Evolutionary conservation across 2,329 filamentous ascomycete species (phyloP), one percentile per base, ranked within the genome.

Genomic region (Fusarium sterilihyphosum): DNA sequence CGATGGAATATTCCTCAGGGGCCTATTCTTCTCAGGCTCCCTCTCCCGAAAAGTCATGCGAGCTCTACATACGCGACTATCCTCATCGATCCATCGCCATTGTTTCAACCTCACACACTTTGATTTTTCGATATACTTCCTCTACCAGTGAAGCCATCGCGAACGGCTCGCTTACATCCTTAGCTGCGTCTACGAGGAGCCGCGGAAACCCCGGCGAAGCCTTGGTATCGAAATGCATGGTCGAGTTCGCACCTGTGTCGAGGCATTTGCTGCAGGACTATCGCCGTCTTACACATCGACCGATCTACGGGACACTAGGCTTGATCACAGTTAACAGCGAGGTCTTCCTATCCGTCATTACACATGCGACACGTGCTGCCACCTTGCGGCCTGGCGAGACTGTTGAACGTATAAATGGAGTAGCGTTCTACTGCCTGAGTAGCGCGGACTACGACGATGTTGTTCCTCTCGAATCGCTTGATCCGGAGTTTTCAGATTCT

Each of bases 401-500:
- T 8, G 92, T 98, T 31, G 93, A 96, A 84, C 92, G 92, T 82
- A 98, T 98, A 78, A 88, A 92, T 69, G 91, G 89, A 26, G 96
- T 98, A 67, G 94, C 96, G 74, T 98, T 98, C 82, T 94, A 97
- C 85, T 98, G 96, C 80, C 85, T 99, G 69, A 98, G 94, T 82
- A 93, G 92, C 78, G 87, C 92, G 46, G 91, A 94, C 75, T 98
- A 97, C 83, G 96, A 98, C 82, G 89, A 95, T 82, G 89, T 95
- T 38, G 86, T 90, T 35, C 85, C 86, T 16, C 78, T 88, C 20
- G 90, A 91, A 70, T 81, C 85, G 6, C 84, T 86, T 65, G 88
- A 90, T 52, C 75, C 82, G 35, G 88, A 90, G 31, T 74, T 80
- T 56, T 83, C 85, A 33, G 88, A 90, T 67, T 80, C 83, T 24